These are phyloP conservation scores for Cyberlindnera xishuangbannaensis DNA, from an alignment of 805 yeast genomes.

Conservation along the genomic window DNA sequence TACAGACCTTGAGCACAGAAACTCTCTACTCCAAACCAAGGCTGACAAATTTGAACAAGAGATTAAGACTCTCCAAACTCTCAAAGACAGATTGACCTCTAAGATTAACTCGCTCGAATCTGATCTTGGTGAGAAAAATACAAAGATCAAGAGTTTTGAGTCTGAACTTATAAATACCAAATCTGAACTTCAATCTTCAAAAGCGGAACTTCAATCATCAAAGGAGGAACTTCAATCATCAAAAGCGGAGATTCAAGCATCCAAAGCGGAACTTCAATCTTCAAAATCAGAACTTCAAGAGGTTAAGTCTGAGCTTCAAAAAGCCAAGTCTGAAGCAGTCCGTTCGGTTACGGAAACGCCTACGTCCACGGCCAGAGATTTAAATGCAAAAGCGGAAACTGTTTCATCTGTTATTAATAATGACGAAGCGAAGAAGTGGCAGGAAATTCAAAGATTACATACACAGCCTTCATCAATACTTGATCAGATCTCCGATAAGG, in stretches of 20 bases:
- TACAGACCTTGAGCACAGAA: slow-evolving; percentile 31
- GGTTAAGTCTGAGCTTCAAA: too few relatives aligned
- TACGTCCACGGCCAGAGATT: neutral
- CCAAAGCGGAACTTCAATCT: too few relatives aligned
- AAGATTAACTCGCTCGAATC: slow-evolving; percentile 19
- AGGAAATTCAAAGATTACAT: slow-evolving; percentile 2
- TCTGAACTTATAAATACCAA: slow-evolving; percentile 1
- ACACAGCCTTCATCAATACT: slow-evolving; percentile 8
- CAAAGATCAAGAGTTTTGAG: slow-evolving; percentile 5
- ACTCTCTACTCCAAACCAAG: slow-evolving; percentile 22
- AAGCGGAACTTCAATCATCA: too few relatives aligned
- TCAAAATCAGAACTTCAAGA: too few relatives aligned
- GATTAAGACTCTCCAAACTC: slow-evolving; percentile 14
- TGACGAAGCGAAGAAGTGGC: neutral
- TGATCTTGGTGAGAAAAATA: slow-evolving; percentile 11
- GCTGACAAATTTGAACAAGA: slow-evolving; percentile 24
- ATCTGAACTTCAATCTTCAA: too few relatives aligned
- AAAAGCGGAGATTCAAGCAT: too few relatives aligned
- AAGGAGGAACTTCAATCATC: too few relatives aligned
- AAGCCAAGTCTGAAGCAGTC: too few relatives aligned
- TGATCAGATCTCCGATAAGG: slow-evolving; percentile 19
- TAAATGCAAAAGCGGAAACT: neutral
- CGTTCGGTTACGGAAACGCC: neutral
- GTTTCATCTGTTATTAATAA: too few relatives aligned
- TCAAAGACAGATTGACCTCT: slow-evolving; percentile 17